Conservation (phyloP, 768 basidiomycete genomes). For the Tephrocybe sp. region DNA sequence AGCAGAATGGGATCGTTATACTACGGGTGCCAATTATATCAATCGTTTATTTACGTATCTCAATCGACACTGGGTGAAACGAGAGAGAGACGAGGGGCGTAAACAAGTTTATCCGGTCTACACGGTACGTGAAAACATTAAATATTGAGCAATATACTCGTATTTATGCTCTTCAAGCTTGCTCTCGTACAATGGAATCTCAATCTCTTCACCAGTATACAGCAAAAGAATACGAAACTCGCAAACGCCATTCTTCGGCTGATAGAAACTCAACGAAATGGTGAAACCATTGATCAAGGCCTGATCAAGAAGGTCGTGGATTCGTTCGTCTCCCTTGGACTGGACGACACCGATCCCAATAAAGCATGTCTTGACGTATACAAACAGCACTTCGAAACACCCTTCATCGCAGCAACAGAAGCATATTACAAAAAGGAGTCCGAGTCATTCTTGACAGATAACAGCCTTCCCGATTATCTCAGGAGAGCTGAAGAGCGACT, state of each 20-base stretch:
- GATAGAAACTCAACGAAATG: constrained; percentile 92
- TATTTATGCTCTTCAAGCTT: constrained; percentile 50
- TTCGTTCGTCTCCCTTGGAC: constrained; percentile 90
- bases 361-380: constrained; percentile 93
- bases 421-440: constrained; percentile 92
- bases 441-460: constrained; percentile 82
- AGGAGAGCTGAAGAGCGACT: constrained; percentile 92
- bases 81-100: constrained; percentile 95
- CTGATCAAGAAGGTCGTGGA: constrained; percentile 94
- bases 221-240: constrained; percentile 76
- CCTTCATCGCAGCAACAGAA: constrained; percentile 87
- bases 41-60: constrained; percentile 97
- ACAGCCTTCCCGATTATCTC: constrained; percentile 91
- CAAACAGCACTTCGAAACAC: constrained; percentile 83
- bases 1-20: constrained; percentile 92
- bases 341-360: constrained; percentile 90
- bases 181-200: constrained; percentile 95
- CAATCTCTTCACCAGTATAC: constrained; percentile 87
- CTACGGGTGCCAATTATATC: constrained; percentile 95
- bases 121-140: constrained; percentile 58
- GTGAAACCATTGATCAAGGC: constrained; percentile 89
- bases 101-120: constrained; percentile 95
- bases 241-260: constrained; percentile 84
- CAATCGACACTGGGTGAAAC: constrained; percentile 98
- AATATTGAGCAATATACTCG: background rate